Percentiles rank a stretch among this genome's conserved stretches.
Evolutionary conservation across 1,284 basidiomycete species (phyloP).

Genomic region (Ustilago sp.): DNA sequence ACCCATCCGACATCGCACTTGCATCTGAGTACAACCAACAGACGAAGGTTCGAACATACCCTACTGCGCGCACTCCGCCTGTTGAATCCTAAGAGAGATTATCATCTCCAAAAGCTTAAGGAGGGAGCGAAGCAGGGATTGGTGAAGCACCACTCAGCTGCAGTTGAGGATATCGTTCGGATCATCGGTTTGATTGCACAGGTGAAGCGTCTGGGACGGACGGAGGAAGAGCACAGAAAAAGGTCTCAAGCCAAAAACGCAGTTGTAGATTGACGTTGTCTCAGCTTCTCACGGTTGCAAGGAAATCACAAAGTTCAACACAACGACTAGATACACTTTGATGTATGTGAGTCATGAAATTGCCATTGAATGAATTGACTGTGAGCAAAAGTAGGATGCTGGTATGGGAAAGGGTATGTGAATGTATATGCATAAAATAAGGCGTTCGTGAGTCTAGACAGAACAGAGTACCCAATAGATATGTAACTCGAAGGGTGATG

Average conservation of each 20-base stretch:
- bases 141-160: slow-evolving; percentile 4
- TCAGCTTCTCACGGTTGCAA: neutral
- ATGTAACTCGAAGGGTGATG: neutral
- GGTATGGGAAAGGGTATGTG: slow-evolving; percentile 1
- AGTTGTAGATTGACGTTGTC: neutral
- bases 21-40: slow-evolving; percentile 25
- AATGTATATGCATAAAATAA: slow-evolving; percentile 5
- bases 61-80: slow-evolving; percentile 13
- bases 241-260: neutral
- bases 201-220: slow-evolving; percentile 13
- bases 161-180: slow-evolving; percentile 10
- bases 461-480: neutral
- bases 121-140: neutral
- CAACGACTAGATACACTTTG: neutral
- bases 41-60: slow-evolving; percentile 23
- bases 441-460: neutral
- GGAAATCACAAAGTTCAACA: neutral
- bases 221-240: neutral
- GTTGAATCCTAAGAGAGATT: neutral
- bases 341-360: neutral
- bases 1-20: neutral
- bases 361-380: neutral
- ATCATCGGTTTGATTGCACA: slow-evolving; percentile 3
- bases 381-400: slow-evolving; percentile 1
- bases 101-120: slow-evolving; percentile 1